phyloP scores from a whole-genome alignment of 371 early-diverging fungal genomes.

The Circinella minor region DNA sequence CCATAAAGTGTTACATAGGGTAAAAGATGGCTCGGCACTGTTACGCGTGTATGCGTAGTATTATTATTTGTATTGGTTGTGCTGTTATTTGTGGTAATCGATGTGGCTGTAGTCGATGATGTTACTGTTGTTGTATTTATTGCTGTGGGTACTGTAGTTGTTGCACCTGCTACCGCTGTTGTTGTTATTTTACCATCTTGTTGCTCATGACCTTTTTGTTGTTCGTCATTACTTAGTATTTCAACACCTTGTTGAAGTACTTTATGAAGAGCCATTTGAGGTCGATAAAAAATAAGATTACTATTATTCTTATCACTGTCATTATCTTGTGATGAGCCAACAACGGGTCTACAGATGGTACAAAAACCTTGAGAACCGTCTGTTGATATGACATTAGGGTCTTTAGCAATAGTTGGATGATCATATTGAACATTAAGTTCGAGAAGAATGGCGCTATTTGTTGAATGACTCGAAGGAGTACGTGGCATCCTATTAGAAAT shows the following conservation, averaged over 20 bases:
- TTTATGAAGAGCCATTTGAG: constrained; percentile 21
- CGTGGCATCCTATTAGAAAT: neutral
- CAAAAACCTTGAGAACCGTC: constrained; percentile 6
- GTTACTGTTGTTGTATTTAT: neutral
- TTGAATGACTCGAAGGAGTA: neutral
- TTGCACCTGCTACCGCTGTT: neutral
- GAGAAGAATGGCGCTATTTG: constrained; percentile 17
- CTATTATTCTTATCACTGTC: constrained; percentile 2
- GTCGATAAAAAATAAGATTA: constrained; percentile 20
- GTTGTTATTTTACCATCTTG: neutral
- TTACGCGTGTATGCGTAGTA: neutral
- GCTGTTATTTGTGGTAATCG: neutral
- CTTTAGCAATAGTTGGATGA: constrained; percentile 8
- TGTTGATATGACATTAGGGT: neutral
- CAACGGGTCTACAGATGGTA: constrained; percentile 13
- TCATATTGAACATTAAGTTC: constrained; percentile 21
- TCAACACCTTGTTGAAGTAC: constrained; percentile 11
- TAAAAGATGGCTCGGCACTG: constrained; percentile 15
- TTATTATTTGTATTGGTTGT: no score
- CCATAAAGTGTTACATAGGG: constrained; percentile 28
- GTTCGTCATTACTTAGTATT: no score
- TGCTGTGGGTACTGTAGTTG: neutral
- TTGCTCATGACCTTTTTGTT: neutral
- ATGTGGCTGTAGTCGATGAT: neutral
- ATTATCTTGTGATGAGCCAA: neutral